Base-by-base conservation (phyloP, 73 alveolate genomes). In the Uronychia binucleata region DNA sequence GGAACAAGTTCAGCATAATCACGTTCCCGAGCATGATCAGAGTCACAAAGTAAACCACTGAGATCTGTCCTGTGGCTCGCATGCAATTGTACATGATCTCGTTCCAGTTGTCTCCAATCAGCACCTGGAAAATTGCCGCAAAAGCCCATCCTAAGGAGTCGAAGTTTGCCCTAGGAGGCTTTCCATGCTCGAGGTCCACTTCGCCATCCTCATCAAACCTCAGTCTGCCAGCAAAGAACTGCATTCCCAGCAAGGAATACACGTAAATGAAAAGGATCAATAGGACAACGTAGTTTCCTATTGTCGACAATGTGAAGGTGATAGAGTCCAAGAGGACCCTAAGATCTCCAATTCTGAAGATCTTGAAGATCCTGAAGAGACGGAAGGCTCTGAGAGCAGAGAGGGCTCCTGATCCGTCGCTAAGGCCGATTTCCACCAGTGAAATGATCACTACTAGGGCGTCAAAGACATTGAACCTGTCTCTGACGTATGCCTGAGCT, bases 381-480 rank as follows among this genome's bases (percentile, higher is more conserved):
- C 97, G 79, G 76, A 93, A 90, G 14, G 96, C 90, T 82, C 97
- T 85, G 0, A 93, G 89, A 46, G 90, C 94, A 75, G 93, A 75
- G 57, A 90, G 34, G 8, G 85, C 95, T 28, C 82, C 79, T 1
- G 81, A 28, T 0, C 83, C 89, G 35, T 80, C 74, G 0, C 67
- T 46, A 11, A 81, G 0, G 0, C 57, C 31, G 30, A 81, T 8
- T 31, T 81, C 88, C 76, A 81, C 80, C 0, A 91, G 25, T 25
- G 95, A 87, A 25, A 93, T 34, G 34, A 88, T 74, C 19, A 95
- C 95, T 1, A 93, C 82, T 0, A 87, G 25, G 34, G 86, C 82
- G 81, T 95, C 98, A 77, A 95, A 95, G 28, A 88, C 11, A 74
- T 95, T 95, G 88, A 91, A 87, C 46, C 75, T 78, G 75, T 95